These are phyloP conservation scores for Sextonia rubra DNA, from an alignment of 164 flowering plant genomes.

Conservation along the genomic window DNA sequence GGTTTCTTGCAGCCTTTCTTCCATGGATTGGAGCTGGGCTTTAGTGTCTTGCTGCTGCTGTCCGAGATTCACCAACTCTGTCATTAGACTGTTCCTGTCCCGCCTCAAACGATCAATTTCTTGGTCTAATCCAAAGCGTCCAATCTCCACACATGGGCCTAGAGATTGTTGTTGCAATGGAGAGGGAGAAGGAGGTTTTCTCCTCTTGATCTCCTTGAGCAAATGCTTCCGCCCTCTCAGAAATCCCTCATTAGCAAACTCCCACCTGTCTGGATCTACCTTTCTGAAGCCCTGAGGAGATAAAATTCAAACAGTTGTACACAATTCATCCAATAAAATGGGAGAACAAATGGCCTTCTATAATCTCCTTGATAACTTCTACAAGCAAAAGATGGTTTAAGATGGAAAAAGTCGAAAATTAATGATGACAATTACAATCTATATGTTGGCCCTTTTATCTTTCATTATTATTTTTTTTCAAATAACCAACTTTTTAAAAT, in stretches of 20 bases:
- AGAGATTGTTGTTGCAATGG: slow-evolving; percentile 22
- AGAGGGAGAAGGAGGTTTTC: slow-evolving; percentile 30
- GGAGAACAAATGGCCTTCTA: neutral
- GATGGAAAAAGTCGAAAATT: neutral
- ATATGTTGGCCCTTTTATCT: neutral
- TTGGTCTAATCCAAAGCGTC: slow-evolving; percentile 51
- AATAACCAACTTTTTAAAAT: neutral
- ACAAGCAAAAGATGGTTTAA: neutral
- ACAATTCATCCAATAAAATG: neutral
- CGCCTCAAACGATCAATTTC: slow-evolving; percentile 59
- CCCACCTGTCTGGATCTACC: slow-evolving; percentile 84
- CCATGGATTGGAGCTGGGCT: slow-evolving; percentile 44
- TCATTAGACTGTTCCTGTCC: slow-evolving; percentile 56
- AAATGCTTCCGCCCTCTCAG: slow-evolving; percentile 66
- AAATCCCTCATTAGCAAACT: slow-evolving; percentile 80
- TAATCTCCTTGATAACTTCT: neutral
- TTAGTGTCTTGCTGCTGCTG: slow-evolving; percentile 66
- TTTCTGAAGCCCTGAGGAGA: slow-evolving; percentile 68
- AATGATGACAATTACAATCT: neutral
- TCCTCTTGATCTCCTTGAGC: slow-evolving; percentile 62
- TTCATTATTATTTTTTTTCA: neutral
- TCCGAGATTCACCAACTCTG: slow-evolving; percentile 62
- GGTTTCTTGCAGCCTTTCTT: slow-evolving; percentile 45
- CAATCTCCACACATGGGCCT: slow-evolving; percentile 60
- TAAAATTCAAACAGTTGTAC: neutral